Evolutionary conservation across 371 early-diverging fungal species (phyloP), one percentile per base, ranked within the genome.

Genomic region (Mortierella sp.): DNA sequence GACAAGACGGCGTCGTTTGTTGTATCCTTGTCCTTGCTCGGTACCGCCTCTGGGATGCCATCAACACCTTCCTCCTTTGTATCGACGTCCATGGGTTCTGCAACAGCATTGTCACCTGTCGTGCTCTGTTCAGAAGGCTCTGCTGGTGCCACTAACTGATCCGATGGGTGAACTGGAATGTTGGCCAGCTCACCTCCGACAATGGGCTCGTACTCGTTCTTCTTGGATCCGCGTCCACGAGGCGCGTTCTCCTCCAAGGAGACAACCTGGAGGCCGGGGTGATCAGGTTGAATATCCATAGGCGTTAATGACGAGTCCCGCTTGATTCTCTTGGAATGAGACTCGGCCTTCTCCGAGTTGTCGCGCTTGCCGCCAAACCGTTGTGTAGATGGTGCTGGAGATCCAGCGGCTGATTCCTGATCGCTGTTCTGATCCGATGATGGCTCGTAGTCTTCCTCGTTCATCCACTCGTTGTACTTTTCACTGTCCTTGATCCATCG

Each of bases 401-500:
- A 79, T 54, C 86, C 87, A 19, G 77, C 53, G 2, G 76, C 72
- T 13, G 84, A 81, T n/a, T 80, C 80, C 43, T 80, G 84, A 46
- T 87, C 80, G 19, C 73, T 80, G 55, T 77, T 76, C 71, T 88
- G 86, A n/a, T 88, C 87, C 3, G 88, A 86, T 1, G 82, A 87
- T 24, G 87, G 91, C 75, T 95, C 94, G 74, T 95, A 96, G 76
- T 96, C 96, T 72, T 84, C 85, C 78, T 95, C 96, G 71, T 95
- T 95, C 93, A 95, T 94, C 91, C 94, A 92, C 79, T 97, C 96
- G 83, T 94, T 94, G 77, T 91, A 95, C 53, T 89, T 88, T 21
- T 87, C 87, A 79, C 95, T 96, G 76, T 96, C 97, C 40, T 91
- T 89, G 43, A 97, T 72, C 96, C 96, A 97, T 53, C 94, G 92